Base-by-base conservation (phyloP, 2,329 filamentous ascomycete species). In the Didymella exigua region DNA sequence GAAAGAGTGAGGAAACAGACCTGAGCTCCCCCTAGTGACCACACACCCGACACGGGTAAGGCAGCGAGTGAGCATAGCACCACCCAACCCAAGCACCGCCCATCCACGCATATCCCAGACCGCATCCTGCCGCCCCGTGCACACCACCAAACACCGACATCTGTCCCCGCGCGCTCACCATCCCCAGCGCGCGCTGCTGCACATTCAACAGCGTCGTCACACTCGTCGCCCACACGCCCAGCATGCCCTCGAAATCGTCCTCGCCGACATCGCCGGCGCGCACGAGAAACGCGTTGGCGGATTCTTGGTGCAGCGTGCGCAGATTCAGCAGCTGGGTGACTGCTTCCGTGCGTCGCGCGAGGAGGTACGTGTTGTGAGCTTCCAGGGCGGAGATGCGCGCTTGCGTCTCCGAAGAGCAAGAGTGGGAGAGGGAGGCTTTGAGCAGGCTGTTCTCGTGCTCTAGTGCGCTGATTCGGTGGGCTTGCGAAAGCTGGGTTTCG, bases 201-300 rank as follows among this genome's bases (percentile, higher is more conserved):
- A 61, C 54, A 16, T 56, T 61, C 19, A 67, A 31, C 5, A 62
- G 55, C 2, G 62, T 62, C 4, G 40, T 56, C 13, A 65, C 21
- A 19, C 48, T 54, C 9, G 42, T 62, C 1, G 47, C 56, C 27
- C 54, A 59, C 5, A 56, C 44, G 2, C 42, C 49, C 11, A 68
- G n/a, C 49, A 67, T 57, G 13, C 60, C 59, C 30, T 68, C 65
- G 4, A 67, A 50, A 16, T 68, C 60, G 9, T 64, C 63, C 11
- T 44, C 11, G 26, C 64, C 54, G 8, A 68, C 46, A 11, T 65
- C 62, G 2, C 8, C 38, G 3, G 58, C 50, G 19, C 62, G 62
- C 14, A 63, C 21, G 1, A 51, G 45, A 33, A 67, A 62, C 2
- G 60, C 54, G 24, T 66, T 66, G 34, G 46, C 52, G 19, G 65